phyloP scores from a whole-genome alignment of 768 basidiomycete genomes.

The Psilocybe cubensis region DNA sequence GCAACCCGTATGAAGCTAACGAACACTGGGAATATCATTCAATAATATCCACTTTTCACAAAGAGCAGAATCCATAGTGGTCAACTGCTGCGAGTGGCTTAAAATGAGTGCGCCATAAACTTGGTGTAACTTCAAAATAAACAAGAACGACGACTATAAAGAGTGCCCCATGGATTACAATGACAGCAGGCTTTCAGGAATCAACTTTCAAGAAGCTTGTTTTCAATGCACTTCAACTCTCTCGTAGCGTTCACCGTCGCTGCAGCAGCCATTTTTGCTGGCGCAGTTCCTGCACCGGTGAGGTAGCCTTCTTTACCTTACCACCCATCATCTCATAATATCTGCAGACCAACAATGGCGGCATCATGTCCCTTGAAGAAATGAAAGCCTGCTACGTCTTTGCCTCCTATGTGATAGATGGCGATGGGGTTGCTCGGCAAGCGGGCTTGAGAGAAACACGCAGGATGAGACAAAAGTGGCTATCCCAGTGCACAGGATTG shows the following conservation, averaged over 20 bases:
- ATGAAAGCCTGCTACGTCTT: slow-evolving; percentile 9
- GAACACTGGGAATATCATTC: background rate
- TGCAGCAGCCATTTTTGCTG: background rate
- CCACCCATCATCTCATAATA: background rate
- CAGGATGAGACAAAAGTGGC: too few relatives aligned
- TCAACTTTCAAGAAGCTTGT: background rate
- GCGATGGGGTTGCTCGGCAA: too few relatives aligned
- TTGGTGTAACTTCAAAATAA: background rate
- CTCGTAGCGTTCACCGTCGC: background rate
- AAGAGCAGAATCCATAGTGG: background rate
- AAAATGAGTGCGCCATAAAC: background rate
- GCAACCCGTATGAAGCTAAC: background rate
- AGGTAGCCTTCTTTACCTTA: background rate
- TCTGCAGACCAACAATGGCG: background rate
- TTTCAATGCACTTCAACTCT: background rate
- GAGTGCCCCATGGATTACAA: background rate
- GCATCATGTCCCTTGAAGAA: slow-evolving; percentile 2
- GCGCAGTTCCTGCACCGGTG: background rate
- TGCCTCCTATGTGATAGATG: too few relatives aligned
- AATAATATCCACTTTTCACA: background rate
- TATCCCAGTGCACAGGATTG: too few relatives aligned
- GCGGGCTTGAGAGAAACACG: too few relatives aligned
- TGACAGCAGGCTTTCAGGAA: background rate
- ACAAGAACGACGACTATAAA: background rate
- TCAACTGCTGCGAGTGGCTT: background rate